Evolutionary conservation across 2,329 filamentous ascomycete species (phyloP).

Genomic region (Intubia oerlemansii): DNA sequence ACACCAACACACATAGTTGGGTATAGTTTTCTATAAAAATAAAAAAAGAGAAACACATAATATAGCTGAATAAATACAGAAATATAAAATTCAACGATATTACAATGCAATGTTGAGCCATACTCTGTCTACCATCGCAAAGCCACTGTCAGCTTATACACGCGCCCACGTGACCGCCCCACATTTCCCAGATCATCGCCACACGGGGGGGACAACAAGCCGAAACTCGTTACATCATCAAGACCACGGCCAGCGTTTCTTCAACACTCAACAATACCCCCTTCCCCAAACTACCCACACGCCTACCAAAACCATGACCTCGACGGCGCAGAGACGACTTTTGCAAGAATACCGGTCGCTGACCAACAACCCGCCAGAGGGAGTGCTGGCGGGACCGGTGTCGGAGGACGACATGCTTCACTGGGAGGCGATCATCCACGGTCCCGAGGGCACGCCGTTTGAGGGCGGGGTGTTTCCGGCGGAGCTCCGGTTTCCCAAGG

Average conservation of each 20-base stretch:
- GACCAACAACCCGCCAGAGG: constrained; percentile 87
- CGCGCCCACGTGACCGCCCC: no score
- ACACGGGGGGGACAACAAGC: no score
- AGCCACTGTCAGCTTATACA: no score
- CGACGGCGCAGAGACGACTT: constrained; percentile 54
- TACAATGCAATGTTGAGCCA: no score
- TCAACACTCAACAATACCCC: background rate
- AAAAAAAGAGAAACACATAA: background rate
- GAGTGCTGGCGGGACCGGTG: constrained; percentile 85
- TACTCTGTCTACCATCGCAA: no score
- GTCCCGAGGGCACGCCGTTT: constrained; percentile 86
- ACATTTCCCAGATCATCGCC: no score
- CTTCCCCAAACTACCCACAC: no score
- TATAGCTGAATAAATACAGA: background rate
- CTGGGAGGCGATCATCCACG: constrained; percentile 94
- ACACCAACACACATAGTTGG: no score
- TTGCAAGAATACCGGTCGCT: constrained; percentile 93
- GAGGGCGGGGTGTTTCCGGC: constrained; percentile 92
- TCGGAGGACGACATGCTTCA: constrained; percentile 86
- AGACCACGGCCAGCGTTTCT: no score
- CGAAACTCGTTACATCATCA: no score
- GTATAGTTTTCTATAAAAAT: no score
- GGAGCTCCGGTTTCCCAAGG: constrained; percentile 82
- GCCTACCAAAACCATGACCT: constrained; percentile 23
- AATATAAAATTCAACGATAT: no score